Percentiles rank a stretch among this genome's conserved stretches.
phyloP scores from a whole-genome alignment of 306 rosid genomes.

The Sechiopsis laciniata region DNA sequence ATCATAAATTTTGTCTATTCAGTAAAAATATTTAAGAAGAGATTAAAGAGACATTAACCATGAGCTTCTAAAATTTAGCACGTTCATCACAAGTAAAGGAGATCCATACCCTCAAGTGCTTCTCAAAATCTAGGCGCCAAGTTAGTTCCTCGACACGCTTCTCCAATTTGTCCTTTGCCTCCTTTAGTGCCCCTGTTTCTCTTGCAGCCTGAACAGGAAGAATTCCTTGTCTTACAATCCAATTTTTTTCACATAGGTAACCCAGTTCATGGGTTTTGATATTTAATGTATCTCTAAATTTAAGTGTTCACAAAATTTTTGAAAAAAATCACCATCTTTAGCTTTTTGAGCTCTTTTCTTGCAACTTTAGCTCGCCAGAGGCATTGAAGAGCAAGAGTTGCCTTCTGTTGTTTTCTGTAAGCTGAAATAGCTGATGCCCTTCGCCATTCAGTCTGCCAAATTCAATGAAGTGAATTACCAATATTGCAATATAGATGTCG shows the following conservation, averaged over 20 bases:
- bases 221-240: conserved; percentile 18
- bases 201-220: conserved; percentile 63
- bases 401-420: conserved; percentile 57
- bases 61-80: not conserved
- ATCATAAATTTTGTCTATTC: conserved; percentile 18
- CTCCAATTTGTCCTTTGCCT: conserved; percentile 90
- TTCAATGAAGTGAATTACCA: not conserved
- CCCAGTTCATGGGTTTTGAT: conserved; percentile 2
- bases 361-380: conserved; percentile 78
- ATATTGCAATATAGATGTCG: not conserved
- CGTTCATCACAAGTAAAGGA: conserved; percentile 13
- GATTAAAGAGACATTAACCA: not conserved
- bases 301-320: not conserved
- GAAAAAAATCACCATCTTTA: conserved; percentile 46
- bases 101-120: conserved; percentile 62
- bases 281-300: not conserved
- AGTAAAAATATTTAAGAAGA: conserved; percentile 18
- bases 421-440: conserved; percentile 45
- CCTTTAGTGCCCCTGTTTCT: conserved; percentile 87
- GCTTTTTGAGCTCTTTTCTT: conserved; percentile 71
- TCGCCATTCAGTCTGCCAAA: conserved; percentile 72
- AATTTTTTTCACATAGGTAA: not conserved
- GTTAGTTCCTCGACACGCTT: conserved; percentile 87
- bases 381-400: conserved; percentile 65
- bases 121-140: conserved; percentile 80